Evolutionary conservation across 805 yeast species (phyloP).

Genomic region (Saccharomyces cerevisiae): DNA sequence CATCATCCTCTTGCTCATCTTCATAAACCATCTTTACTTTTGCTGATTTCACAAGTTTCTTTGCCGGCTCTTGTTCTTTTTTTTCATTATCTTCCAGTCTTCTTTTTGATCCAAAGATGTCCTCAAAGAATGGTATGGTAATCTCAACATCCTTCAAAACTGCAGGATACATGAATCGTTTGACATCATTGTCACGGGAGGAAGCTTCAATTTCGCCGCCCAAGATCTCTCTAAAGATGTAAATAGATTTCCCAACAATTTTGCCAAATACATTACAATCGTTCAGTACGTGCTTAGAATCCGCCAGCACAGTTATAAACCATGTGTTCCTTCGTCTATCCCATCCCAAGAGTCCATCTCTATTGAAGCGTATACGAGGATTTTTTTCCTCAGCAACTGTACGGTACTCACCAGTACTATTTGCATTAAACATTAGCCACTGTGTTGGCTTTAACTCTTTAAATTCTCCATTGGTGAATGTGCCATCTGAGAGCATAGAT

Average conservation of each 20-base stretch:
- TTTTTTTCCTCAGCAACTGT: conserved; percentile 37
- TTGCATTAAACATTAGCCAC: not conserved
- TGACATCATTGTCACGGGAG: conserved; percentile 26
- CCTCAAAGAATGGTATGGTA: conserved; percentile 42
- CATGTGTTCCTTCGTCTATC: conserved; percentile 31
- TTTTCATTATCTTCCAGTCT: not conserved
- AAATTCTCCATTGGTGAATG: conserved; percentile 23
- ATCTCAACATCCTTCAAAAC: conserved; percentile 36
- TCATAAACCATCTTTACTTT: conserved; percentile 32
- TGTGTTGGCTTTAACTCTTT: not conserved
- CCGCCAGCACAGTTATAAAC: conserved; percentile 44
- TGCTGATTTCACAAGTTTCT: conserved; percentile 21
- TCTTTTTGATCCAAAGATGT: conserved; percentile 18
- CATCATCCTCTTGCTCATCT: conserved; percentile 36
- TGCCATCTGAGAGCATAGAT: conserved; percentile 38
- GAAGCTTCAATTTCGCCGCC: conserved; percentile 37
- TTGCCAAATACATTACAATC: conserved; percentile 48
- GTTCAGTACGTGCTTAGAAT: conserved; percentile 38
- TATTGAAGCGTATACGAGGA: conserved; percentile 41
- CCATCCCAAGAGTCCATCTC: conserved; percentile 50
- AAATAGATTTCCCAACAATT: conserved; percentile 48
- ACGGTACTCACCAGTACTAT: not conserved
- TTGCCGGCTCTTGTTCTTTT: not conserved
- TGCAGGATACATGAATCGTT: conserved; percentile 46
- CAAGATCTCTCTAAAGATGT: conserved; percentile 41